Evolutionary conservation across 2,329 filamentous ascomycete species (phyloP), one percentile per base, ranked within the genome.

Genomic region (Teratosphaeria pseudoeucalypti): DNA sequence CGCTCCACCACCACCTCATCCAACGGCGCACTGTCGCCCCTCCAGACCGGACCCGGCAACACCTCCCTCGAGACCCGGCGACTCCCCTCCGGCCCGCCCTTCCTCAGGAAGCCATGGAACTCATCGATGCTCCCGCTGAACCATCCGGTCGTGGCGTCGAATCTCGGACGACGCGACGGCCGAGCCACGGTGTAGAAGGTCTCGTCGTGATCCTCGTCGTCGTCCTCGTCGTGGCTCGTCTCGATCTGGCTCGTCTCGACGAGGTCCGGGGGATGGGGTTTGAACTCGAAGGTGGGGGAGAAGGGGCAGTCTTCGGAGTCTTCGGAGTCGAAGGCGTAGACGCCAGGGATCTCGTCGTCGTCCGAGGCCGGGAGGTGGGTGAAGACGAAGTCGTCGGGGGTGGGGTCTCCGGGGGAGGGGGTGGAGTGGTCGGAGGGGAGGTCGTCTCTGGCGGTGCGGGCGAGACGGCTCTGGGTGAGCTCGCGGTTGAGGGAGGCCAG

Each of bases 401-500:
- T 59, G 29, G 60, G 34, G 3, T 10, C 59, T n/a, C 64, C 62
- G 57, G 65, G 64, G 49, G 64, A 63, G 12, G 58, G 58, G 16
- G 59, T 59, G 19, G 60, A 61, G 14, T 63, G 62, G 9, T 68
- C 67, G 37, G 9, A 10, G n/a, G 43, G 19, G 43, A 16, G 1
- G n/a, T 71, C 67, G 29, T 64, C 62, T n/a, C 63, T 57, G 19
- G 64, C 59, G 14, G 64, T 64, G 57, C 68, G 65, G 37, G 67
- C 67, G 26, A 67, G 66, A 39, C 68, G 68, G 32, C 66, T 66
- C n/a, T 67, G 67, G 16, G 69, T 65, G 16, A 74, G 67, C 43
- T 71, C 66, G 27, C 68, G 66, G 59, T 72, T 72, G 14, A 73
- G 63, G 2, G 56, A 62, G 23, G 69, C 66, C 12, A 73, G 65